Evolutionary conservation across 2,329 filamentous ascomycete genomes (phyloP), one percentile per base, ranked within the genome.

Genomic region (Colletotrichum phormii): DNA sequence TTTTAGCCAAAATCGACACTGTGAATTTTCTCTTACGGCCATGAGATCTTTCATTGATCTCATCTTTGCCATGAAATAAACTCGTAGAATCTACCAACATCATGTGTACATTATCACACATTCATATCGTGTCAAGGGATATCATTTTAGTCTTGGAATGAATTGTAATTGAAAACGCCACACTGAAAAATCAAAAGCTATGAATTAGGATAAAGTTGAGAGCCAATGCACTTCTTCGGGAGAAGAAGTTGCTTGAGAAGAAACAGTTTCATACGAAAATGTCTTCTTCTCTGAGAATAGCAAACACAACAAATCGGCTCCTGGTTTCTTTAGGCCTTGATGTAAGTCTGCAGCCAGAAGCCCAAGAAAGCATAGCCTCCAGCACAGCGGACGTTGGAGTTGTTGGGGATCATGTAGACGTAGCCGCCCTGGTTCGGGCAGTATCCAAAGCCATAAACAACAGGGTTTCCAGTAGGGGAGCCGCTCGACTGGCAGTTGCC

Each of bases 391-490:
- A 67, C 65, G 18, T 63, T 67, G 8, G 65, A 67, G 58, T 54
- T 55, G 18, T 67, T 67, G n/a, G 65, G 65, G 58, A 67, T 67
- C 65, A 67, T 67, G 65, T 67, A 67, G 31, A 63, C 7, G 9
- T 37, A 67, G 5, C 65, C 65, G 11, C 65, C 65, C 58, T 67
- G 58, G 65, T 67, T 46, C 26, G 46, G 65, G 58, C 65, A 67
- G 33, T 67, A 64, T 15, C 65, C 58, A 18, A 67, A 67, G 8
- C 65, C 58, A 5, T 67, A 54, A 0, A 62, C 59, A 6, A 63
- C 65, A 35, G 65, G 65, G 26, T 67, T 67, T 1, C 58, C 65
- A 31, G 15, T 55, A 3, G 65, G 65, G 12, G 58, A 64, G 49
- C 65, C 58, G 33, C 58, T 67, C 42, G 65, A 67, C 33, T 63